A percentile compares a stretch with the other conserved stretches of the same genome.
Conservation (phyloP, 495 filamentous ascomycete genomes). For the Penicillium dipodomyicola region DNA sequence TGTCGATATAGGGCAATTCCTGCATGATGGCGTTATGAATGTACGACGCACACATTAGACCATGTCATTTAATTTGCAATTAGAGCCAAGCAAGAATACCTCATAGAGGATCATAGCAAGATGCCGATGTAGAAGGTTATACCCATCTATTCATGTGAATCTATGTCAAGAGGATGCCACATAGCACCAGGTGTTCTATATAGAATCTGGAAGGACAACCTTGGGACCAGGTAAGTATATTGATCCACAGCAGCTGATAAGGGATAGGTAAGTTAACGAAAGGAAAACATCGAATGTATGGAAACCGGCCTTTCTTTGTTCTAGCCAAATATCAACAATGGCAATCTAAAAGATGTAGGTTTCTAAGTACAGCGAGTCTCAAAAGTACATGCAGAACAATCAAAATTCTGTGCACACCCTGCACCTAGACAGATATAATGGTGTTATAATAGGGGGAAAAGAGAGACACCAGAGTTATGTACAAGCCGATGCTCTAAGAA, state of each 20-base stretch:
- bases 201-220: not conserved
- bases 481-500: constrained; percentile 7
- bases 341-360: not conserved
- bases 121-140: not conserved
- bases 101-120: not conserved
- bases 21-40: constrained; percentile 9
- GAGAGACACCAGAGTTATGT: constrained; percentile 2
- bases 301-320: not conserved
- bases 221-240: not conserved
- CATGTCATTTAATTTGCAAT: constrained; percentile 4
- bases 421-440: not conserved
- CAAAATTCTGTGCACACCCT: constrained; percentile 3
- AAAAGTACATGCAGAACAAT: not conserved
- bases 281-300: not conserved
- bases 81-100: not conserved
- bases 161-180: not conserved
- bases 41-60: constrained; percentile 12
- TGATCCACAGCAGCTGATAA: not conserved
- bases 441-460: not conserved
- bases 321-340: not conserved
- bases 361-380: not conserved
- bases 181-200: not conserved
- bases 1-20: not conserved
- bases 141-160: not conserved
- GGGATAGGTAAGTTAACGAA: not conserved